Evolutionary conservation across 1,139 yeast genomes (phyloP).

Genomic region (Magnusiomyces clavatus): DNA sequence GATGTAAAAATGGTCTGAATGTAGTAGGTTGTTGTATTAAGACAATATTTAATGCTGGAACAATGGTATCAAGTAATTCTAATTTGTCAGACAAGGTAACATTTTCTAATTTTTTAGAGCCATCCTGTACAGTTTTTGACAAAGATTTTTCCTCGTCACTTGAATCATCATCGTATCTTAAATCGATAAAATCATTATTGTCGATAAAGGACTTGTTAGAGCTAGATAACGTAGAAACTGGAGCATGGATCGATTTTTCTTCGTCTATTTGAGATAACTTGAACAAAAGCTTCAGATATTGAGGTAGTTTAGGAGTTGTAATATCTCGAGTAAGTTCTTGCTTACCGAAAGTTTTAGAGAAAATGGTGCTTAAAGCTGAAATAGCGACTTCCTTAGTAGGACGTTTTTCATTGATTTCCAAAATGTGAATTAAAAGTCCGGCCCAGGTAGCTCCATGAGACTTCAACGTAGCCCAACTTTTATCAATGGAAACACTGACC

Average conservation of each 20-base stretch:
- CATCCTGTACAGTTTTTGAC: no score
- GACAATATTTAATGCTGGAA: conserved; percentile 45
- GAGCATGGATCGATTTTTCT: not conserved
- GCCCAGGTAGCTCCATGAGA: conserved; percentile 54
- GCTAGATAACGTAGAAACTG: no score
- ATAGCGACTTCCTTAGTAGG: conserved; percentile 42
- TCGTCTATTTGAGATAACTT: conserved; percentile 27
- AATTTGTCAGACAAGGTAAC: conserved; percentile 19
- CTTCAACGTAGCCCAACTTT: conserved; percentile 27
- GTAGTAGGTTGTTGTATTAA: conserved; percentile 64
- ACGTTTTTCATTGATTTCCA: conserved; percentile 46
- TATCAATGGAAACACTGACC: conserved; percentile 24
- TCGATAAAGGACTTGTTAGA: no score
- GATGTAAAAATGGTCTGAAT: conserved; percentile 68
- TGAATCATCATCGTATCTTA: not conserved
- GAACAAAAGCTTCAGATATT: conserved; percentile 49
- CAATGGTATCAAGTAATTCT: conserved; percentile 33
- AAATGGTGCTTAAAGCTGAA: conserved; percentile 43
- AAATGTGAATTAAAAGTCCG: conserved; percentile 45
- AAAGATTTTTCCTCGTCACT: not conserved
- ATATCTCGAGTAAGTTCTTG: conserved; percentile 80
- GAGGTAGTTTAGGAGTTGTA: conserved; percentile 69
- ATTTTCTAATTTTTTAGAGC: not conserved
- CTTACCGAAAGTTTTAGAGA: conserved; percentile 61
- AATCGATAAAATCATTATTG: no score